Base-by-base conservation (phyloP, 345 rosid species). In the Excoecaria agallocha region DNA sequence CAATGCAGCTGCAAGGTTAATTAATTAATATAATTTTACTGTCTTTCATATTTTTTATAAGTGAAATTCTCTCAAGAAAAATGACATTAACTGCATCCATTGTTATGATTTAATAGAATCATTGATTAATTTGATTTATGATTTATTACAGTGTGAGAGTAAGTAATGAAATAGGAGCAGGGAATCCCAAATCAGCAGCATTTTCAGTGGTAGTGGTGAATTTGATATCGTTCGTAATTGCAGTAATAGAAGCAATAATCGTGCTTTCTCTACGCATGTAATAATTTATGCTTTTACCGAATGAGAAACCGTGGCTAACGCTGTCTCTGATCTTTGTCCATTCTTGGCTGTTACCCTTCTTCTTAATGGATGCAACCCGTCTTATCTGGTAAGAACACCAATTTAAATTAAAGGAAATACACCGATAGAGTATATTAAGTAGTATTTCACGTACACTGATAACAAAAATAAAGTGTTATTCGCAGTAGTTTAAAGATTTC, bases 1-100 rank as follows among this genome's bases (percentile, higher is more conserved):
- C 82, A 93, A 91, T 60, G 97, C 98, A 6, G 97, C 97, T 66
- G 94, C 87, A 69, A 91, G 98, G 97, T 91, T 30, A 30, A 30
- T n/a, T n/a, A n/a, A n/a, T 30, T 30, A 30, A 30, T 30, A 30
- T 30, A 30, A 30, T 30, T 30, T 30, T 30, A 30, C 30, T 30
- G 1, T 30, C 30, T 30, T 30, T 30, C 30, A 30, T 30, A n/a
- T n/a, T n/a, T 0, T 30, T 30, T 30, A 30, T 30, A 30, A 30
- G 30, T 30, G 30, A 30, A 30, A 30, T 2, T 30, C 30, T n/a
- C n/a, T n/a, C n/a, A n/a, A 30, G 1, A 30, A 30, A 30, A 2
- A 30, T 30, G 30, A 30, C 1, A 30, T 30, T 30, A 30, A 30
- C 2, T 30, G 30, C 30, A 30, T 30, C 2, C 30, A 2, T 30